These are phyloP conservation scores for Pleurotus salmoneostramineus DNA, from an alignment of 768 basidiomycete genomes.

Conservation along the genomic window DNA sequence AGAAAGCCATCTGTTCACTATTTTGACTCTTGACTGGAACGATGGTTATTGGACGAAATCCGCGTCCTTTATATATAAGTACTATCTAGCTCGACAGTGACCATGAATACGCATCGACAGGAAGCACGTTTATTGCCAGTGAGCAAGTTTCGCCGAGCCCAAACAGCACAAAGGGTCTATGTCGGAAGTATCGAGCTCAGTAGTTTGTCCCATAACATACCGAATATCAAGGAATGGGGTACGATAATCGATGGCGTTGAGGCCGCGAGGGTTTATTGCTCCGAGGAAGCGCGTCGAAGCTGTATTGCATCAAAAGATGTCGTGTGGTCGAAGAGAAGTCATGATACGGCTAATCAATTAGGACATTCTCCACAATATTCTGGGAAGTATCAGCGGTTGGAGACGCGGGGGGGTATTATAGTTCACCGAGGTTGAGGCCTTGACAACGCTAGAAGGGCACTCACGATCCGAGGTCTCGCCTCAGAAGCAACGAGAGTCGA, in stretches of 20 bases:
- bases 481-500: neutral
- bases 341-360: neutral
- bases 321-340: neutral
- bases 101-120: neutral
- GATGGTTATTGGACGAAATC: neutral
- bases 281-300: neutral
- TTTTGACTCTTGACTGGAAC: too few species aligned
- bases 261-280: neutral
- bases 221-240: neutral
- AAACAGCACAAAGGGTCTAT: neutral
- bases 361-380: neutral
- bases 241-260: neutral
- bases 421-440: neutral
- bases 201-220: neutral
- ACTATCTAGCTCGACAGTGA: neutral
- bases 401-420: neutral
- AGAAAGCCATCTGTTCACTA: constrained; percentile 1
- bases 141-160: constrained; percentile 4
- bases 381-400: neutral
- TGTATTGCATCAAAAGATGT: neutral
- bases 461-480: constrained; percentile 2
- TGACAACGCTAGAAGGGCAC: neutral
- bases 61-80: neutral
- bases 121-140: neutral
- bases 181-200: neutral